Evolutionary conservation across 306 rosid genomes (phyloP), one percentile per base, ranked within the genome.

Genomic region (Cicer judaicum): DNA sequence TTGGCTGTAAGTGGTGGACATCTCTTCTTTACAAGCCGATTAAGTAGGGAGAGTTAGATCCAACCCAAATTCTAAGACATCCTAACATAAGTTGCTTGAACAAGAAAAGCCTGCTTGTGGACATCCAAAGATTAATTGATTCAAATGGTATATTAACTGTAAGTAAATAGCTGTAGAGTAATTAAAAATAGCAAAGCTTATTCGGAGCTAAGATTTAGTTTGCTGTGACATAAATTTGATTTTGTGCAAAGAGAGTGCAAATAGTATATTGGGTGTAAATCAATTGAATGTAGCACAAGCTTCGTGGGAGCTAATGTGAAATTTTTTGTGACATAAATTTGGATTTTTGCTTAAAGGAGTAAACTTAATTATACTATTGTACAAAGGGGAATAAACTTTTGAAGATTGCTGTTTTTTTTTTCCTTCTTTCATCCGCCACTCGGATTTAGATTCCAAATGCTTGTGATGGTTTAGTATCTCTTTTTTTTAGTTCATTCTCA

Each of bases 211-310:
- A 34, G 62, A 64, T 66, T 14, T 71, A 14, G 77, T 49, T 74
- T 56, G 71, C 66, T 66, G 49, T 18, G 8, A 38, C 46, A 39
- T 66, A 73, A 47, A 38, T 57, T 73, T 73, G 66, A 55, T 11
- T 38, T 65, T 72, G n/a, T 53, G 47, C 16, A 10, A 10, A 73
- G 47, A 7, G 55, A 63, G 40, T 15, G 29, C 68, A 14, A 41
- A 39, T 14, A 8, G 15, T 63, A 63, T 60, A 60, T 60, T 57
- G 40, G 29, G n/a, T 13, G 59, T 43, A 42, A 62, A 52, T 64
- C 36, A 47, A 24, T 39, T 80, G 34, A 54, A 48, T 48, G 61
- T 18, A 34, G 19, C 24, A 2, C 50, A 24, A 57, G 12, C 50
- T 47, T 67, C 10, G 19, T 3, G n/a, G 50, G 57, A 48, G 16